Evolutionary conservation across 805 yeast genomes (phyloP).

Genomic region (Zygotorulaspora sp.): DNA sequence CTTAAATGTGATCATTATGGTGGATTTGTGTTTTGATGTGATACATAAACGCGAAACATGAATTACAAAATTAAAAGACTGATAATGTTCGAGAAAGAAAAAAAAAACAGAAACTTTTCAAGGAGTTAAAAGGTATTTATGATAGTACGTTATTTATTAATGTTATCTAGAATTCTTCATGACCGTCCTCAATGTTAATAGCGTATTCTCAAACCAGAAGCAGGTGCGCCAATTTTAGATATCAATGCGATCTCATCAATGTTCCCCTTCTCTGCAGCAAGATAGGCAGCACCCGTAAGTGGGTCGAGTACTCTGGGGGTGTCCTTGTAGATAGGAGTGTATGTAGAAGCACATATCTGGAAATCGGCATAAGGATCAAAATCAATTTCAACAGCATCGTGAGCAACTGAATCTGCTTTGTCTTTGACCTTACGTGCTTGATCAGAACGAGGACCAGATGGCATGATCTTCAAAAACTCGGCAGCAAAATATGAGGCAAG

Average conservation of each 20-base stretch:
- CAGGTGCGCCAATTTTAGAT: slow-evolving; percentile 83
- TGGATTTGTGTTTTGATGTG: too few relatives aligned
- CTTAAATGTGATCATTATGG: too few relatives aligned
- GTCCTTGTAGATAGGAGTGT: slow-evolving; percentile 84
- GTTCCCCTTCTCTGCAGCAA: slow-evolving; percentile 69
- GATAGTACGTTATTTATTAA: too few relatives aligned
- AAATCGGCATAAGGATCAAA: slow-evolving; percentile 91
- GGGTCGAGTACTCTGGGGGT: slow-evolving; percentile 68
- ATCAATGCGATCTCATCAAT: slow-evolving; percentile 71
- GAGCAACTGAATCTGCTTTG: slow-evolving; percentile 72
- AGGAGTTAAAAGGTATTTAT: too few relatives aligned
- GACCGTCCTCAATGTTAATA: too few relatives aligned
- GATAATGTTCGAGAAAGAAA: too few relatives aligned
- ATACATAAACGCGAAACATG: too few relatives aligned
- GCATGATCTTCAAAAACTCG: slow-evolving; percentile 66
- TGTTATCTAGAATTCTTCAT: too few relatives aligned
- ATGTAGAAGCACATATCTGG: slow-evolving; percentile 81
- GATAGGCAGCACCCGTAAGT: slow-evolving; percentile 85
- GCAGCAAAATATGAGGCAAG: slow-evolving; percentile 87
- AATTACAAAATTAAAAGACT: too few relatives aligned
- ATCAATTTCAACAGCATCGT: slow-evolving; percentile 85
- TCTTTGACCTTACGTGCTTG: slow-evolving; percentile 80
- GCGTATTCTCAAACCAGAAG: slow-evolving; percentile 73
- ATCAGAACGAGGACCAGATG: slow-evolving; percentile 78
- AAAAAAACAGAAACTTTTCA: too few relatives aligned